Base-by-base conservation (phyloP, 2,329 filamentous ascomycete species). In the Stachybotrys chartarum region DNA sequence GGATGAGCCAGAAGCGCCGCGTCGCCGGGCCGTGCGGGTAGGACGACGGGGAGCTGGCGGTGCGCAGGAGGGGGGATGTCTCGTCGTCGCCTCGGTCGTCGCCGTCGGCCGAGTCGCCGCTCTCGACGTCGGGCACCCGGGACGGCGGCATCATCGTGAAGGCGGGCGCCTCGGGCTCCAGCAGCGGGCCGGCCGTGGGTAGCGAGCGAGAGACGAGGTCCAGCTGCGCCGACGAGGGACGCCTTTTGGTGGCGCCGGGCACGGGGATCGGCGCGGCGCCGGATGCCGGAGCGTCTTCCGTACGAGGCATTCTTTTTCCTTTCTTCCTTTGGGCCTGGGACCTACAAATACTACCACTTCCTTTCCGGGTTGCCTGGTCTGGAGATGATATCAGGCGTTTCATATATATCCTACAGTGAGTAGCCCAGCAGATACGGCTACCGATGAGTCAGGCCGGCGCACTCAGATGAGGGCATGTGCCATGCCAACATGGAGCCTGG, bases 1-100 rank as follows among this genome's bases (percentile, higher is more conserved):
- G 88, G 55, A 87, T 81, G 57, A 83, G 65, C 78, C 82, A 84
- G 71, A 89, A 88, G 32, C 78, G 75, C 7, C 72, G 66, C 35
- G 67, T 68, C 8, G 79, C 73, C 45, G 76, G 74, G 58, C 74
- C 73, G 58, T 76, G 73, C n/a, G 80, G 70, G 61, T 69, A 80
- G 7, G 58, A 60, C n/a, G 66, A 54, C 10, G 59, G 44, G 10
- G 53, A 31, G 48, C 60, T 56, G 16, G 52, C 51, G 31, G 57
- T 53, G 24, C 55, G 54, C 35, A 70, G 55, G 10, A 70, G 61
- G 44, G 66, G 66, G 10, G 64, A 65, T 6, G 58, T 57, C 51
- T 70, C 68, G 49, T 60, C 50, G 10, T 58, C 53, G 8, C 52
- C 56, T n/a, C 51, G 52, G 10, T 59, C 54, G 30, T 53, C 49